Evolutionary conservation across 2,329 filamentous ascomycete genomes (phyloP).

Genomic region (Cercospora brassicicola): DNA sequence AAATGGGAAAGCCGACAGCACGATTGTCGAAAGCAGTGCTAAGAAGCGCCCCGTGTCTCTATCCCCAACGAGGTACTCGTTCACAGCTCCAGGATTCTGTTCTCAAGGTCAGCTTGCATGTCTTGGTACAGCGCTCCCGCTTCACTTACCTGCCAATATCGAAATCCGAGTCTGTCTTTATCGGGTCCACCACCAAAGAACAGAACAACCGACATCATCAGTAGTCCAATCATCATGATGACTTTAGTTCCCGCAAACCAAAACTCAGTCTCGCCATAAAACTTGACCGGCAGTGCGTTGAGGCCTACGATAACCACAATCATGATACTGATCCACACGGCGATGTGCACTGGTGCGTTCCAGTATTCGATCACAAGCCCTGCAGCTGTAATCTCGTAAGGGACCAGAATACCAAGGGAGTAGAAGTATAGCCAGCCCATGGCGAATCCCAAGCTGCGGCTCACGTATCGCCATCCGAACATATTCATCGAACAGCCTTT

Average conservation of each 20-base stretch:
- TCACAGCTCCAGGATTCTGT: constrained; percentile 51
- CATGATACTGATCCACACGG: constrained; percentile 42
- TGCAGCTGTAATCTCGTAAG: constrained; percentile 42
- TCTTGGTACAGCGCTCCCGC: not conserved
- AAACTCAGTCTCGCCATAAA: constrained; percentile 53
- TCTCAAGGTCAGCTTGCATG: not conserved
- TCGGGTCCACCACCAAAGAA: constrained; percentile 58
- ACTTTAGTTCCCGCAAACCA: constrained; percentile 50
- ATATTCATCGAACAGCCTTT: constrained; percentile 54
- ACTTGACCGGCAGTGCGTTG: constrained; percentile 51
- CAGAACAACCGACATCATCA: constrained; percentile 56
- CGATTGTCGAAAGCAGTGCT: constrained; percentile 53
- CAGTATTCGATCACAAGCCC: constrained; percentile 40
- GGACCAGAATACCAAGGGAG: constrained; percentile 43
- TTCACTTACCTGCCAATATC: constrained; percentile 33
- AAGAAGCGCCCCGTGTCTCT: constrained; percentile 55
- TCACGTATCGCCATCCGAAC: constrained; percentile 49
- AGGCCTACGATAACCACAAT: constrained; percentile 45
- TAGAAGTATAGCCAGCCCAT: constrained; percentile 48
- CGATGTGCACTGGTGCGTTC: constrained; percentile 43
- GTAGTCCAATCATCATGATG: constrained; percentile 52
- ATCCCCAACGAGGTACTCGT: constrained; percentile 47
- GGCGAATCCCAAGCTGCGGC: constrained; percentile 47
- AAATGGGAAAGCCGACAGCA: constrained; percentile 56
- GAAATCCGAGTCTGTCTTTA: constrained; percentile 53